phyloP scores from a whole-genome alignment of 2,329 filamentous ascomycete genomes.

The Exophiala sp. region DNA sequence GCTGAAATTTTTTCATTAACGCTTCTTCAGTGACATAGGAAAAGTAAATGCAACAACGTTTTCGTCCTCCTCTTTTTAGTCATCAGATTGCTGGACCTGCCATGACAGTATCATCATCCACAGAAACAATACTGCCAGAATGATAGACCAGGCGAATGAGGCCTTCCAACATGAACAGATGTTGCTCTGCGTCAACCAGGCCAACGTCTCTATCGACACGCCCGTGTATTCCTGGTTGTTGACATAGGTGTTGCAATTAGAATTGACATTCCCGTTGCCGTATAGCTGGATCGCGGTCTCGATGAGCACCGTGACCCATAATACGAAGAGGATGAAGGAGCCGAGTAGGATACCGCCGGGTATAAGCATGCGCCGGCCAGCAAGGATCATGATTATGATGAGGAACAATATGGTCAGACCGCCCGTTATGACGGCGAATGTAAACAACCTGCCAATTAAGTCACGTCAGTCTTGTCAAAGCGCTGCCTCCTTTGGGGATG shows the following conservation, averaged over 20 bases:
- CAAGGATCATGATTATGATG: slow-evolving; percentile 55
- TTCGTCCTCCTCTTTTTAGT: not conserved
- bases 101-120: slow-evolving; percentile 65
- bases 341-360: slow-evolving; percentile 59
- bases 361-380: slow-evolving; percentile 54
- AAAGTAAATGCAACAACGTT: not conserved
- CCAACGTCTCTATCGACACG: slow-evolving; percentile 54
- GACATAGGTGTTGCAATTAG: slow-evolving; percentile 58
- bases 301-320: slow-evolving; percentile 61
- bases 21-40: not conserved
- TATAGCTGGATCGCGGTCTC: slow-evolving; percentile 62
- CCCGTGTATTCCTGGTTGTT: slow-evolving; percentile 45
- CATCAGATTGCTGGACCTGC: slow-evolving; percentile 50
- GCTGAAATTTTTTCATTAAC: not conserved
- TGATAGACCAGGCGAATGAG: slow-evolving; percentile 61
- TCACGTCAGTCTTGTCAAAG: not conserved
- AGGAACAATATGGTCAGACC: slow-evolving; percentile 57
- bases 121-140: slow-evolving; percentile 60
- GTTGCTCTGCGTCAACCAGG: slow-evolving; percentile 60
- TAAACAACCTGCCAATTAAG: slow-evolving; percentile 54
- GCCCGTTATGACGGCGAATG: slow-evolving; percentile 59
- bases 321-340: slow-evolving; percentile 59
- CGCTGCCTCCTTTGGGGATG: not conserved
- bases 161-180: slow-evolving; percentile 65
- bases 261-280: slow-evolving; percentile 55